Conservation (phyloP, 2,329 filamentous ascomycete species). For the Pseudocercospora eumusae region DNA sequence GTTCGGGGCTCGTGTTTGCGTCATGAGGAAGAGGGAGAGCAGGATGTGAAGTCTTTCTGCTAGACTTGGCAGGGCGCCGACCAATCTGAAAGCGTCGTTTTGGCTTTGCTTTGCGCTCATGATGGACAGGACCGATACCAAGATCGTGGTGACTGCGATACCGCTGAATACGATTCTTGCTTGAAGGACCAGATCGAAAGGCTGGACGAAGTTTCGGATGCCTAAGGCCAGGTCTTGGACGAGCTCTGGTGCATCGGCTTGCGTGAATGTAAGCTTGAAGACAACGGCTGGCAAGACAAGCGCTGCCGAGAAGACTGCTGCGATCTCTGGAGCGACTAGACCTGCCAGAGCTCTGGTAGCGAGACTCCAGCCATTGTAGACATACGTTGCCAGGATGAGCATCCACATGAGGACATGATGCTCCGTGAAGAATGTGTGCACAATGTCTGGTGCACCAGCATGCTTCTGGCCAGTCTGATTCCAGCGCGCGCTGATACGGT, state of each 20-base stretch:
- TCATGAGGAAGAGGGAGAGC: conserved; percentile 76
- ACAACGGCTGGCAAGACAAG: conserved; percentile 63
- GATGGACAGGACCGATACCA: conserved; percentile 32
- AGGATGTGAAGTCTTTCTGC: conserved; percentile 59
- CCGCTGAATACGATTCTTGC: conserved; percentile 44
- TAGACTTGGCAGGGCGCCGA: conserved; percentile 30
- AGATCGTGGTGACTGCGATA: conserved; percentile 37
- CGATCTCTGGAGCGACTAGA: conserved; percentile 34
- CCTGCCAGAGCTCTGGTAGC: conserved; percentile 36
- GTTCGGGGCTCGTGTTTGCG: conserved; percentile 82
- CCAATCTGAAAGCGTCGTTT: conserved; percentile 11
- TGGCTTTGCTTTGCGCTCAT: conserved; percentile 22
- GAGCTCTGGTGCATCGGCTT: conserved; percentile 78
- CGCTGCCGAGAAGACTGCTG: conserved; percentile 41
- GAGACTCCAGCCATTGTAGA: conserved; percentile 56
- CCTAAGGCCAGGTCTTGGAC: conserved; percentile 51
- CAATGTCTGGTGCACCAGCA: conserved; percentile 85
- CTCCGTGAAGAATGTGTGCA: conserved; percentile 66
- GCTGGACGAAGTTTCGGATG: conserved; percentile 33
- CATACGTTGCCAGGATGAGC: conserved; percentile 69
- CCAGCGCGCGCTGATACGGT: conserved; percentile 75
- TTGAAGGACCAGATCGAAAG: conserved; percentile 40
- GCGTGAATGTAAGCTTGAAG: conserved; percentile 89
- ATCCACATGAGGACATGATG: conserved; percentile 72
- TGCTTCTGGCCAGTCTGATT: conserved; percentile 98